Evolutionary conservation across 495 filamentous ascomycete species (phyloP).

Genomic region (Echria macrotheca): DNA sequence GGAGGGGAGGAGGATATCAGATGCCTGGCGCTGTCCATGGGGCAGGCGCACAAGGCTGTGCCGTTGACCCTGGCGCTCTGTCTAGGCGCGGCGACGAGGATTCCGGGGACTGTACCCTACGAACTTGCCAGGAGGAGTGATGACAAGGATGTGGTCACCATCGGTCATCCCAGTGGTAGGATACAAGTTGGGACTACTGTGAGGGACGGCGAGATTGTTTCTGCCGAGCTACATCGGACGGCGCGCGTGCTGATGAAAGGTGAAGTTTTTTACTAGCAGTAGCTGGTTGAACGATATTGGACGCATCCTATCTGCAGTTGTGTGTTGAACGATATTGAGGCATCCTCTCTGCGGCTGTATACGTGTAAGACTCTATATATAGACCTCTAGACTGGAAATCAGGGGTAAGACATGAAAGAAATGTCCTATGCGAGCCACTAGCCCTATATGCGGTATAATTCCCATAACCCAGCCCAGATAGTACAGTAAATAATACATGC

Average conservation of each 20-base stretch:
- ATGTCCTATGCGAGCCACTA: too few relatives aligned
- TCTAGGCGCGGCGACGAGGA: slow-evolving; percentile 51
- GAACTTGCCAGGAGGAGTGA: slow-evolving; percentile 24
- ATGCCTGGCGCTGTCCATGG: slow-evolving; percentile 44
- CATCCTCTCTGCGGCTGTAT: too few relatives aligned
- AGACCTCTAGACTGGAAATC: too few relatives aligned
- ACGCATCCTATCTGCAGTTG: too few relatives aligned
- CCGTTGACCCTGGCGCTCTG: slow-evolving; percentile 59
- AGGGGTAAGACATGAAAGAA: too few relatives aligned
- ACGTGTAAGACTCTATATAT: too few relatives aligned
- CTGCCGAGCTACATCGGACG: slow-evolving; percentile 49
- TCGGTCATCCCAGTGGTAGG: slow-evolving; percentile 59
- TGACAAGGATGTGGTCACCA: slow-evolving; percentile 36
- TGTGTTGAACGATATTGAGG: too few relatives aligned
- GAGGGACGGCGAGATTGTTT: slow-evolving; percentile 33
- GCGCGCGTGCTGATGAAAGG: slow-evolving; percentile 54
- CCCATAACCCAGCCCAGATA: too few relatives aligned
- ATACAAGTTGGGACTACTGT: slow-evolving; percentile 50
- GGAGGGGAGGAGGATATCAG: slow-evolving; percentile 33
- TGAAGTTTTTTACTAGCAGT: slow-evolving; percentile 50
- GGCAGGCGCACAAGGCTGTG: slow-evolving; percentile 60
- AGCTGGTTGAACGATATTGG: too few relatives aligned
- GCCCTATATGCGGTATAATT: too few relatives aligned
- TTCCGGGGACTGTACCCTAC: slow-evolving; percentile 44
- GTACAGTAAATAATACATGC: too few relatives aligned